phyloP scores from a whole-genome alignment of 2,329 filamentous ascomycete genomes.

The Hypoxylon sp. region DNA sequence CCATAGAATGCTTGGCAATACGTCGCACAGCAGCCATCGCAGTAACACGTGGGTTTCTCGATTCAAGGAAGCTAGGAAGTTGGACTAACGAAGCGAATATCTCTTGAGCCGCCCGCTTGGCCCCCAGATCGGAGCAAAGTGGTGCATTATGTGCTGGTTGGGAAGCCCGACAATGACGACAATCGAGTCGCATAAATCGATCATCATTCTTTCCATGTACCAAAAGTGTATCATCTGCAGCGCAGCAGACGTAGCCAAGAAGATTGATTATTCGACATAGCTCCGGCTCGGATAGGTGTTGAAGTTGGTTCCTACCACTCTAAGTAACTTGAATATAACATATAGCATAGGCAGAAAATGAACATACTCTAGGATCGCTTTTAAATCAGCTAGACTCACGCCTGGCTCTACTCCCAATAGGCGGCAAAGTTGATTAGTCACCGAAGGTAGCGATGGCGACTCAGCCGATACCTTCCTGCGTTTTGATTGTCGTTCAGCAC shows the following conservation, averaged over 20 bases:
- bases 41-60: constrained; percentile 73
- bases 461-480: constrained; percentile 51
- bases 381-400: constrained; percentile 50
- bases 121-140: constrained; percentile 42
- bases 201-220: constrained; percentile 27
- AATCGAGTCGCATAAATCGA: constrained; percentile 36
- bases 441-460: constrained; percentile 41
- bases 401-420: constrained; percentile 49
- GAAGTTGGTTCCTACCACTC: constrained; percentile 58
- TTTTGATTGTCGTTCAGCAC: constrained; percentile 48
- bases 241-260: constrained; percentile 70
- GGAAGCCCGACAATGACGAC: constrained; percentile 44
- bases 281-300: constrained; percentile 60
- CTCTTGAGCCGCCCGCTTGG: constrained; percentile 57
- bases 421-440: constrained; percentile 48
- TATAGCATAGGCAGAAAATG: not conserved
- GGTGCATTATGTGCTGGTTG: constrained; percentile 15
- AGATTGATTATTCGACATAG: constrained; percentile 67
- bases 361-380: constrained; percentile 63
- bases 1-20: constrained; percentile 75
- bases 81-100: constrained; percentile 63
- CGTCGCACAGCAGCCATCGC: constrained; percentile 80
- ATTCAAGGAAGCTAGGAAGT: constrained; percentile 62
- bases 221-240: constrained; percentile 61
- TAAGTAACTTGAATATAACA: constrained; percentile 48